Base-by-base conservation (phyloP, 164 flowering plant species). In the Tetracentron sinense region DNA sequence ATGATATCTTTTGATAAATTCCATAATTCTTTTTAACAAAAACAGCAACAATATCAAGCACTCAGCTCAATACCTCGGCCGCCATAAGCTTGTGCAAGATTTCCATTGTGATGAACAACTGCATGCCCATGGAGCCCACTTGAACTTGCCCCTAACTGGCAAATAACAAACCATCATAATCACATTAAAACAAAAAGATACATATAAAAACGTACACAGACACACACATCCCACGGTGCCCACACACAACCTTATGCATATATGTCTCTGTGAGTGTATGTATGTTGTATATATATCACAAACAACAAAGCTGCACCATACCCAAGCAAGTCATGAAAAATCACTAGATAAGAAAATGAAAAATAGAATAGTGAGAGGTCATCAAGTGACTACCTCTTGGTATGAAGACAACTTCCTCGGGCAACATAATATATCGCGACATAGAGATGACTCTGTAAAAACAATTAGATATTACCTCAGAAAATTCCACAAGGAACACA, bases 121-220 rank as follows among this genome's bases (percentile, higher is more conserved):
- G 54, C 70, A 66, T 38, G 51, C 27, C 79, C 80, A 26, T 47
- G 51, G 49, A 76, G 44, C 42, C 72, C 75, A 60, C 75, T 78
- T 19, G 53, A 62, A 28, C 33, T 70, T 31, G 70, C 70, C 54
- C 81, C 81, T 20, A 77, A 42, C 80, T 81, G 52, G 6, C 19
- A 27, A 58, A 51, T n/a, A 42, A 22, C 6, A 67, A 21, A 23
- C 21, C 58, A 52, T 4, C 38, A 52, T 38, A 42, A 27, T 14
- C 38, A 22, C 42, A 42, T 14, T 27, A 21, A n/a, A 52, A n/a
- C n/a, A n/a, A n/a, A n/a, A n/a, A n/a, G n/a, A n/a, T n/a, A n/a
- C n/a, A n/a, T n/a, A n/a, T n/a, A n/a, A n/a, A n/a, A n/a, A n/a
- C n/a, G n/a, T n/a, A n/a, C n/a, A n/a, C n/a, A n/a, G n/a, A n/a